These are phyloP conservation scores for Penicillium nucicola DNA, from an alignment of 495 filamentous ascomycete species.

Conservation along the genomic window DNA sequence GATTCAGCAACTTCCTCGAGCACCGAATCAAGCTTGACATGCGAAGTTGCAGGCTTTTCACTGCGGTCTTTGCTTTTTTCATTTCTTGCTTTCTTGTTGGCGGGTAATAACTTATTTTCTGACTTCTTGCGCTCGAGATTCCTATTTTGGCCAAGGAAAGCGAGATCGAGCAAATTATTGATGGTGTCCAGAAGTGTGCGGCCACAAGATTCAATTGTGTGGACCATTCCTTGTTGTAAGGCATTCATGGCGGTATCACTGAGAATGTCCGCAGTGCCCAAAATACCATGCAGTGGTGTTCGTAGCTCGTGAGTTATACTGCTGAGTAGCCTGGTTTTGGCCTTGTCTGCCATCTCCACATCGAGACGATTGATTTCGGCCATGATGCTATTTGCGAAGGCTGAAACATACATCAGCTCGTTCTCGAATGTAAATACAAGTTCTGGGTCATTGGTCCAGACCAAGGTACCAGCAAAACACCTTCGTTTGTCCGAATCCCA, in stretches of 20 bases:
- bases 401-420: conserved; percentile 48
- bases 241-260: conserved; percentile 52
- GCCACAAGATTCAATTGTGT: conserved; percentile 64
- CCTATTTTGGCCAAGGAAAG: conserved; percentile 25
- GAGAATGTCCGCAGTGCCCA: conserved; percentile 61
- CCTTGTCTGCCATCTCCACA: conserved; percentile 43
- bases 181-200: conserved; percentile 68
- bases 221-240: conserved; percentile 55
- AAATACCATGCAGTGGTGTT: conserved; percentile 63
- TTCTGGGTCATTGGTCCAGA: conserved; percentile 48
- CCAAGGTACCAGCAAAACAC: conserved; percentile 60
- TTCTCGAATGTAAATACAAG: conserved; percentile 37
- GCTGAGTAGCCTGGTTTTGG: conserved; percentile 65
- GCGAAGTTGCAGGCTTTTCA: no score
- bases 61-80: no score
- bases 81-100: background rate
- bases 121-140: background rate
- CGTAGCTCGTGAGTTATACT: conserved; percentile 70
- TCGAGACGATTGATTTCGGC: conserved; percentile 56
- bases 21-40: conserved; percentile 43
- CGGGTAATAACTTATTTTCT: background rate
- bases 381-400: conserved; percentile 61
- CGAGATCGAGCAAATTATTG: conserved; percentile 61
- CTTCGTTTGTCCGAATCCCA: conserved; percentile 57
- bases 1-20: conserved; percentile 59